phyloP scores from a whole-genome alignment of 768 basidiomycete genomes.

The Rhodotorula taiwanensis region DNA sequence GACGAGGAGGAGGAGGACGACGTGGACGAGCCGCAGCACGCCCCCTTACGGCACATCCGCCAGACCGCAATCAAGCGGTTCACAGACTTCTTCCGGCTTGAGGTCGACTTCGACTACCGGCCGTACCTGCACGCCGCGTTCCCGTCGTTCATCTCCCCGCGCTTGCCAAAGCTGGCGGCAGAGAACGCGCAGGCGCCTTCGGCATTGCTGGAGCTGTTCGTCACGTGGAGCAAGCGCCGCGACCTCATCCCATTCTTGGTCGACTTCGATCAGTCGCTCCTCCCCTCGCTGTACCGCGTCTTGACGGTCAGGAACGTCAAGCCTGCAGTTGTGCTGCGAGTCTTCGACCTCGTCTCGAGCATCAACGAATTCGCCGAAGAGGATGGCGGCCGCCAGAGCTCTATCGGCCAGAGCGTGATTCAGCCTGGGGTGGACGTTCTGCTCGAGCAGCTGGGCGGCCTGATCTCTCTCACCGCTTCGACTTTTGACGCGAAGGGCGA shows the following conservation, averaged over 20 bases:
- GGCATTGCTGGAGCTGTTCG: slow-evolving; percentile 75
- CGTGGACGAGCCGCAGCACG: slow-evolving; percentile 35
- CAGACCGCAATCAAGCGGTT: slow-evolving; percentile 79
- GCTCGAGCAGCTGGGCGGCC: slow-evolving; percentile 61
- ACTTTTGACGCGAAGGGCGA: slow-evolving; percentile 43
- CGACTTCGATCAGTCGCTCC: slow-evolving; percentile 58
- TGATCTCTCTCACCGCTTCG: slow-evolving; percentile 58
- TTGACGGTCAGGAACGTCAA: slow-evolving; percentile 78
- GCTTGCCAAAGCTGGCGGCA: slow-evolving; percentile 61
- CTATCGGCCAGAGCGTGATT: slow-evolving; percentile 54
- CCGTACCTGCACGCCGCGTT: slow-evolving; percentile 66
- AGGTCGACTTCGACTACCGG: slow-evolving; percentile 65
- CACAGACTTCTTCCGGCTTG: slow-evolving; percentile 75
- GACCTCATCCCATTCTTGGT: slow-evolving; percentile 61
- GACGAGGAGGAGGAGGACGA: slow-evolving; percentile 20
- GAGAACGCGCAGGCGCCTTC: slow-evolving; percentile 93
- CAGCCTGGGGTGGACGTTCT: slow-evolving; percentile 65
- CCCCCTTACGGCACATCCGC: slow-evolving; percentile 58
- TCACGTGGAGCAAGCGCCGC: slow-evolving; percentile 60
- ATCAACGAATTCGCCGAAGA: slow-evolving; percentile 53
- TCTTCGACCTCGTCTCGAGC: slow-evolving; percentile 78
- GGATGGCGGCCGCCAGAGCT: slow-evolving; percentile 48
- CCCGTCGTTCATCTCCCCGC: slow-evolving; percentile 68
- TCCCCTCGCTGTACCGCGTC: slow-evolving; percentile 76
- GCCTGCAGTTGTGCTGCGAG: slow-evolving; percentile 65